Evolutionary conservation across 2,329 filamentous ascomycete species (phyloP), one percentile per base, ranked within the genome.

Genomic region (Monilinia fructicola): DNA sequence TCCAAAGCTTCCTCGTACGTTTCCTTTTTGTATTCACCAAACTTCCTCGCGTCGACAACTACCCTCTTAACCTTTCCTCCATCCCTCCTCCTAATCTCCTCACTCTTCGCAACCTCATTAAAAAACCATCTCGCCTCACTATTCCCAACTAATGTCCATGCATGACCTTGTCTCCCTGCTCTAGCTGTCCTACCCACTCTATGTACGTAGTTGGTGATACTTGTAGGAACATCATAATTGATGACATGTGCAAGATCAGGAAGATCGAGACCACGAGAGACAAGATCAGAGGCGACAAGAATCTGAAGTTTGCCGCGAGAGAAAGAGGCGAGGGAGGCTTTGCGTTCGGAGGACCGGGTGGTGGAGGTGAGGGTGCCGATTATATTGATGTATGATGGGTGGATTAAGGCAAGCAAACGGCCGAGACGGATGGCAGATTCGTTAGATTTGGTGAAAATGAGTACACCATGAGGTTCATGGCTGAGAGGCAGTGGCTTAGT

Each of bases 401-500:
- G 82, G 28, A 96, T 81, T 1, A 93, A 80, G 1, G 82, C 80
- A 14, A 98, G 82, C 0, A 98, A 86, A 26, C 92, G 90, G 1
- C 90, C 88, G n/a, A 98, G 84, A 67, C 95, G 90, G n/a, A 91
- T 84, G 1, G 94, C 92, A 23, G 89, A 87, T 77, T 97, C 93
- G 76, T 94, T 97, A 67, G 91, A 96, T 73, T 92, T 92, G 56
- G 93, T 93, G 77, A 98, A 98, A 71, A 98, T 87, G 46, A 98
- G 83, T 14, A 90, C 86, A 31, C 75, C 75, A 1, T 69, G 70
- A 42, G 72, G 68, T 14, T 65, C 46, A n/a, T 6, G 78, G 16
- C 64, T 58, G 56, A 69, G 56, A 44, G 55, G 40, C 56, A 67
- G 54, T 68, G 48, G 71, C 48, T 54, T 56, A 18, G 46, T 23